phyloP scores from a whole-genome alignment of 805 yeast genomes.

The Candida verbasci region DNA sequence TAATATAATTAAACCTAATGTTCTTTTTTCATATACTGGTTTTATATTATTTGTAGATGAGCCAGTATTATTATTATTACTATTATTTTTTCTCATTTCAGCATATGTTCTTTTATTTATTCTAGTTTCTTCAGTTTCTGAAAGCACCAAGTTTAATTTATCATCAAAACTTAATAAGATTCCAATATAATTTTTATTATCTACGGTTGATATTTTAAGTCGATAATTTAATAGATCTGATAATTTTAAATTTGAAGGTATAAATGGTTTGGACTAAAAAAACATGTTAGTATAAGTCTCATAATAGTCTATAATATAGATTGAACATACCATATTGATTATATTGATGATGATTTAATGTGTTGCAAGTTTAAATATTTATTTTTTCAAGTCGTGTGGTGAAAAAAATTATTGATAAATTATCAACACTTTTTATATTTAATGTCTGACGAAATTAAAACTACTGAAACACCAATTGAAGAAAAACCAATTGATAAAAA shows the following conservation, averaged over 20 bases:
- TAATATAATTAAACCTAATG: slow-evolving; percentile 74
- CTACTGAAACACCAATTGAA: too few relatives aligned
- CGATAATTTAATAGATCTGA: slow-evolving; percentile 72
- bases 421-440: background rate
- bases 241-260: slow-evolving; percentile 22
- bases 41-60: slow-evolving; percentile 27
- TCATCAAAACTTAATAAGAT: slow-evolving; percentile 83
- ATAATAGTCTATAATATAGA: too few relatives aligned
- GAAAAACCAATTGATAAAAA: slow-evolving; percentile 2
- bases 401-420: too few relatives aligned
- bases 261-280: too few relatives aligned
- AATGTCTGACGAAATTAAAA: slow-evolving; percentile 2
- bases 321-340: too few relatives aligned
- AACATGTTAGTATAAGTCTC: background rate
- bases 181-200: slow-evolving; percentile 75
- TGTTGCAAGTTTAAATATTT: background rate
- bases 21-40: slow-evolving; percentile 50
- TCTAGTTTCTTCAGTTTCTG: slow-evolving; percentile 82
- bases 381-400: background rate
- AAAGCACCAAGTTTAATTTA: slow-evolving; percentile 79
- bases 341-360: too few relatives aligned
- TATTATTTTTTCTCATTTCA: slow-evolving; percentile 25
- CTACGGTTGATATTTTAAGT: slow-evolving; percentile 70
- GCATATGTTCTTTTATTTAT: slow-evolving; percentile 55
- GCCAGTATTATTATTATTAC: too few relatives aligned